Evolutionary conservation across 371 early-diverging fungal species (phyloP).

Genomic region (Actinomortierella ambigua): DNA sequence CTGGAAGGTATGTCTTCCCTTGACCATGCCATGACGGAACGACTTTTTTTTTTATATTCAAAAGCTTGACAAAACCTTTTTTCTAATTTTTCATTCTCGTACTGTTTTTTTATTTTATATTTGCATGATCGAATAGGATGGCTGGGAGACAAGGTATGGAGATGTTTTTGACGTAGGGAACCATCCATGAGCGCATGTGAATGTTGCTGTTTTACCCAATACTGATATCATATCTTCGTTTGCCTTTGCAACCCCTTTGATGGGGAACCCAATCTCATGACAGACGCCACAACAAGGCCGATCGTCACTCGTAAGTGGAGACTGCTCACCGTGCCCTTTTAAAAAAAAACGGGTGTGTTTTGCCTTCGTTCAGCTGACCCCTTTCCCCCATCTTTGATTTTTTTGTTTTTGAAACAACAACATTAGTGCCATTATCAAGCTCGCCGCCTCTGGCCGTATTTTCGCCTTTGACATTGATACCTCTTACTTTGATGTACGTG

Average conservation of each 20-base stretch:
- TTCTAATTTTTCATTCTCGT: too few species aligned
- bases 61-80: too few species aligned
- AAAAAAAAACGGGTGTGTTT: neutral
- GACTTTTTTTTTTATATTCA: slow-evolving; percentile 50
- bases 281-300: slow-evolving; percentile 68
- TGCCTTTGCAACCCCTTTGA: too few species aligned
- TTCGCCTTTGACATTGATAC: slow-evolving; percentile 87
- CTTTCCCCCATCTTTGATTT: neutral
- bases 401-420: slow-evolving; percentile 39
- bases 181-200: too few species aligned
- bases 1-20: slow-evolving; percentile 37
- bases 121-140: slow-evolving; percentile 62
- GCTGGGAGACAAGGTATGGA: slow-evolving; percentile 76
- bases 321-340: neutral
- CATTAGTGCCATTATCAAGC: slow-evolving; percentile 68
- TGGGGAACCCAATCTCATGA: too few species aligned
- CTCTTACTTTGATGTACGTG: slow-evolving; percentile 66
- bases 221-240: too few species aligned
- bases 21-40: too few species aligned
- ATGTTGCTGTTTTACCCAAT: too few species aligned
- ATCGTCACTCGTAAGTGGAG: neutral
- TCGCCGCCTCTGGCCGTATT: slow-evolving; percentile 79
- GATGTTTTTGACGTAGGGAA: too few species aligned
- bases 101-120: neutral
- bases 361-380: neutral